A percentile compares a stretch with the other conserved stretches of the same genome.
Evolutionary conservation across 1,284 basidiomycete species (phyloP).

Genomic region (Irpex sp.): DNA sequence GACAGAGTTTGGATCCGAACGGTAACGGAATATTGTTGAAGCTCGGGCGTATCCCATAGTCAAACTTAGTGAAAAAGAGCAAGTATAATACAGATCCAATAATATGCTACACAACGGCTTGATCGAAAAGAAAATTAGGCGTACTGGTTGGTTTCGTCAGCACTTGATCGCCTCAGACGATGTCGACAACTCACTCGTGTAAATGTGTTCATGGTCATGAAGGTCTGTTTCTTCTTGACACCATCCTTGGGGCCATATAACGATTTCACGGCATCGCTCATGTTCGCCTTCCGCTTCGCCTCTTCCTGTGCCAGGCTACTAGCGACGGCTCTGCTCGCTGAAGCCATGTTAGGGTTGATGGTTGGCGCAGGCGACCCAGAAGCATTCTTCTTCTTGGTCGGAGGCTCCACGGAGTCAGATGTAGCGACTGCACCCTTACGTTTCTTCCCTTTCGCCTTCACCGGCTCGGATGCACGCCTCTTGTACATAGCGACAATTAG

Average conservation of each 20-base stretch:
- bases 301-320: constrained; percentile 68
- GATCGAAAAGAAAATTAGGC: constrained; percentile 1
- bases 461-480: constrained; percentile 49
- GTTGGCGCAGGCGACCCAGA: constrained; percentile 26
- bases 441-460: constrained; percentile 62
- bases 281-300: constrained; percentile 67
- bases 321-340: constrained; percentile 57
- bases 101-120: constrained; percentile 7
- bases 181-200: constrained; percentile 57
- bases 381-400: constrained; percentile 37
- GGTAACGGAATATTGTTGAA: neutral
- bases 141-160: constrained; percentile 8
- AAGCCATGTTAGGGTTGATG: constrained; percentile 51
- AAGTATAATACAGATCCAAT: constrained; percentile 6
- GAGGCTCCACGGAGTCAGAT: constrained; percentile 23
- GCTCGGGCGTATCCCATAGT: neutral
- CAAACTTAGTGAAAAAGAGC: neutral
- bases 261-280: constrained; percentile 75
- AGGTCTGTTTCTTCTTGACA: constrained; percentile 65
- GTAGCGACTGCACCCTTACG: constrained; percentile 43
- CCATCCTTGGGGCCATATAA: constrained; percentile 55
- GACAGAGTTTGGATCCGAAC: neutral
- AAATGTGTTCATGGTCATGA: constrained; percentile 81
- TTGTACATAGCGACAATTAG: constrained; percentile 53
- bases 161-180: neutral